Evolutionary conservation across 1,284 basidiomycete genomes (phyloP), one percentile per base, ranked within the genome.

Genomic region (Puccinia hordei): DNA sequence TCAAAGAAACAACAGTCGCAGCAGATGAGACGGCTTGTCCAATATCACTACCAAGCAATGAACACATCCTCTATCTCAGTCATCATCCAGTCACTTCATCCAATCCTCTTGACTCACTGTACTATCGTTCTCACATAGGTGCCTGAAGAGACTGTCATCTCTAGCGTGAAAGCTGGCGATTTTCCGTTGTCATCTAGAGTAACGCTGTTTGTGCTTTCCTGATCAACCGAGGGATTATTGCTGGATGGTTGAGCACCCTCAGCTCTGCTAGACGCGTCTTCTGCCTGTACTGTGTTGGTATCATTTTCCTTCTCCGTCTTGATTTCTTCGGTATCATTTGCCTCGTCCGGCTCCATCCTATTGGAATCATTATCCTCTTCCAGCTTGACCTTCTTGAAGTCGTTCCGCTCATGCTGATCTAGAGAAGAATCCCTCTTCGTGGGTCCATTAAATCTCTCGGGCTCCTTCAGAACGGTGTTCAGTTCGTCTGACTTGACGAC

Each of bases 111-210:
- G n/a, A 74, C 79, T n/a, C 33, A 80, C 79, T 98, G 94, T 0
- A 80, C 79, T 61, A 80, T 80, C 3, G 84, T 93, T 72, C 95
- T 91, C 66, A 98, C 94, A 84, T 98, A 98, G n/a, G 95, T 98
- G 33, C 95, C 95, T n/a, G 92, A 92, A 22, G 93, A 94, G 10
- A 97, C 95, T 80, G 89, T 92, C 94, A 98, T 95, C 78, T 89
- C 89, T 81, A 98, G 87, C 13, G 92, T 91, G 85, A 98, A 96
- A n/a, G 91, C 91, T 0, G 91, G 89, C 0, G 94, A 92, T 19
- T 77, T 80, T 15, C 69, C 77, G 27, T 80, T 80, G 27, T 80
- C 78, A 12, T 41, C 72, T 59, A 80, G 81, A 5, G 82, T 81
- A 19, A 85, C 81, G 73, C 85, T 81, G 12, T 85, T 83, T 24